Percentiles rank a stretch among this genome's conserved stretches.
phyloP scores from a whole-genome alignment of 2,329 filamentous ascomycete species.

The Bipolaris oryzae region DNA sequence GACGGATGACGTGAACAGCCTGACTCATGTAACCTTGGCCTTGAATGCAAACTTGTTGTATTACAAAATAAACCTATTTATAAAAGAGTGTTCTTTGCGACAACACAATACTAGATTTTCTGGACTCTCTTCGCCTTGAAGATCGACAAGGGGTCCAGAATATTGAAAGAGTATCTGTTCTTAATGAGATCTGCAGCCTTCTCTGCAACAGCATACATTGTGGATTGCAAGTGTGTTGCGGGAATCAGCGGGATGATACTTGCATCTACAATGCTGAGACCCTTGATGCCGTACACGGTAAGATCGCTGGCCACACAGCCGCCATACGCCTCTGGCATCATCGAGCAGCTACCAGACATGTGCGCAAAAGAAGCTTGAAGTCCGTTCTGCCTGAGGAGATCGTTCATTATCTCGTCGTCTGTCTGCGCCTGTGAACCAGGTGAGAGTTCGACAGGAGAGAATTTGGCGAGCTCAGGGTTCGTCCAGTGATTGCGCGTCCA shows the following conservation, averaged over 20 bases:
- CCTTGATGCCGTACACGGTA: constrained; percentile 32
- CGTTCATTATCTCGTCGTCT: constrained; percentile 36
- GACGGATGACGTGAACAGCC: background rate
- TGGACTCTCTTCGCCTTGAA: no score
- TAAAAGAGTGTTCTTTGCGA: background rate
- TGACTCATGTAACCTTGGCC: background rate
- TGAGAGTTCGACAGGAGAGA: constrained; percentile 40
- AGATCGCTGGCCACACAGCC: constrained; percentile 35
- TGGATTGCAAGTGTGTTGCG: constrained; percentile 36
- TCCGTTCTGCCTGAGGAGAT: constrained; percentile 16
- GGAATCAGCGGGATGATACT: constrained; percentile 41
- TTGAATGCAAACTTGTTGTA: background rate
- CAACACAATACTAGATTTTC: no score
- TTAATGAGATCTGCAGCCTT: constrained; percentile 45
- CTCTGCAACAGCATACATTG: constrained; percentile 42
- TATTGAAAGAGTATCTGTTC: constrained; percentile 4
- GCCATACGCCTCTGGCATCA: constrained; percentile 38
- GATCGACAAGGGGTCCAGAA: background rate
- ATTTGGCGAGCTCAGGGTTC: constrained; percentile 36
- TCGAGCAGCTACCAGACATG: constrained; percentile 33
- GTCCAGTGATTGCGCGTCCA: constrained; percentile 46
- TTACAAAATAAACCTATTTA: background rate
- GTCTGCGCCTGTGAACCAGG: constrained; percentile 32
- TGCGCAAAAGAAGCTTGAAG: constrained; percentile 35
- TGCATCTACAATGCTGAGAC: constrained; percentile 40